A percentile compares a stretch with the other conserved stretches of the same genome.
Evolutionary conservation across 2,329 filamentous ascomycete species (phyloP).

Genomic region (Xylaria sp.): DNA sequence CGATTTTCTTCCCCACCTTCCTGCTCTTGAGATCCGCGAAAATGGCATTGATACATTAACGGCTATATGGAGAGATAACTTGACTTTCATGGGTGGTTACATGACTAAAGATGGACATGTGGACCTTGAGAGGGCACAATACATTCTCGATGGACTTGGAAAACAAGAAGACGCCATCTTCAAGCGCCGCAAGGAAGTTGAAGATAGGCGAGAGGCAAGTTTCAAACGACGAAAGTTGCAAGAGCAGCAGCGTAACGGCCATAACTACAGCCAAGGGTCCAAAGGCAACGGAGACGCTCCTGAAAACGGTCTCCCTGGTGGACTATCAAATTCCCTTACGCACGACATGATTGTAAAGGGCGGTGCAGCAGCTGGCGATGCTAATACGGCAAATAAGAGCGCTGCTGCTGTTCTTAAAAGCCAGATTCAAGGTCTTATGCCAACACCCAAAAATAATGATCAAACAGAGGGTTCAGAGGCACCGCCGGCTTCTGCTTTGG

Average conservation of each 20-base stretch:
- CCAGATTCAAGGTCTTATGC: slow-evolving; percentile 67
- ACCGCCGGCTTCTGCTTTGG: slow-evolving; percentile 60
- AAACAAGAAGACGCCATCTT: slow-evolving; percentile 97
- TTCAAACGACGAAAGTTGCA: slow-evolving; percentile 82
- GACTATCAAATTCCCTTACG: slow-evolving; percentile 70
- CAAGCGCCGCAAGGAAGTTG: slow-evolving; percentile 83
- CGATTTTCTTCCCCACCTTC: slow-evolving; percentile 96
- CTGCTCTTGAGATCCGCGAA: slow-evolving; percentile 96
- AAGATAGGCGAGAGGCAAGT: slow-evolving; percentile 84
- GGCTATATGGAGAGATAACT: slow-evolving; percentile 95
- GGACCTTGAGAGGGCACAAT: slow-evolving; percentile 85
- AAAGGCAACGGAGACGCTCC: slow-evolving; percentile 37
- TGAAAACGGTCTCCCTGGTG: slow-evolving; percentile 60
- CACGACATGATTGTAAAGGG: slow-evolving; percentile 88
- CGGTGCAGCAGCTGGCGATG: slow-evolving; percentile 69
- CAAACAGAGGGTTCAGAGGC: slow-evolving; percentile 44
- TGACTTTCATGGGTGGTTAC: slow-evolving; percentile 92
- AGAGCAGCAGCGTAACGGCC: slow-evolving; percentile 59
- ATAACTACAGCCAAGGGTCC: slow-evolving; percentile 48
- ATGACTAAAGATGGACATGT: slow-evolving; percentile 95
- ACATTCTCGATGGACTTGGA: slow-evolving; percentile 87
- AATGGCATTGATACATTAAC: slow-evolving; percentile 97
- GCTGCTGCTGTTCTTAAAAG: slow-evolving; percentile 90
- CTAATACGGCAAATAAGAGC: slow-evolving; percentile 90
- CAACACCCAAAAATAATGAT: slow-evolving; percentile 37